Conservation (phyloP, 2,329 filamentous ascomycete genomes). For the Ophiostoma montium region DNA sequence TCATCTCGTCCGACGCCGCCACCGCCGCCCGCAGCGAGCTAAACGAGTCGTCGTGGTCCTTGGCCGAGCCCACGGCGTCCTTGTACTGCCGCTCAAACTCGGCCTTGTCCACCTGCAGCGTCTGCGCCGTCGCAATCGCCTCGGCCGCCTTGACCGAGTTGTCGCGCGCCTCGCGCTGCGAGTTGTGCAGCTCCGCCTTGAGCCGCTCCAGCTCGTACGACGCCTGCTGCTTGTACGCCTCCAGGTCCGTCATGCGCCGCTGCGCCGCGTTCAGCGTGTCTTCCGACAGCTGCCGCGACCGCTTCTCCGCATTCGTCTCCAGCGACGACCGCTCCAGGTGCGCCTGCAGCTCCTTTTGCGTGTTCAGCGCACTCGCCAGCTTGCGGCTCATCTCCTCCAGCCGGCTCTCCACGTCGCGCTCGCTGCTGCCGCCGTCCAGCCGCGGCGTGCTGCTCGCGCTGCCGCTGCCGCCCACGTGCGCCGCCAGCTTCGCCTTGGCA, state of each 20-base stretch:
- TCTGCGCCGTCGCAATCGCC: conserved; percentile 56
- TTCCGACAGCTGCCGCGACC: conserved; percentile 70
- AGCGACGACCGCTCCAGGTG: conserved; percentile 53
- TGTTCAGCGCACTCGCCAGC: conserved; percentile 64
- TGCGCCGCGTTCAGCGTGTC: conserved; percentile 75
- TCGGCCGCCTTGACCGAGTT: conserved; percentile 67
- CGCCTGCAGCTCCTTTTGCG: conserved; percentile 69
- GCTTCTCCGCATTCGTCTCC: conserved; percentile 70
- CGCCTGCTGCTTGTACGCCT: conserved; percentile 69
- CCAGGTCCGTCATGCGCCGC: conserved; percentile 69
- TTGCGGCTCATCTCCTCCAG: conserved; percentile 65
- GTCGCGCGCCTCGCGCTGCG: conserved; percentile 65
- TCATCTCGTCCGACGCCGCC: conserved; percentile 63
- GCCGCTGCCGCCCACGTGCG: conserved; percentile 41
- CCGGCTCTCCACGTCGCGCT: conserved; percentile 50
- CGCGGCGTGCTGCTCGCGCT: conserved; percentile 49
- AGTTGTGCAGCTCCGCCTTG: conserved; percentile 69
- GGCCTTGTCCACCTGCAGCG: conserved; percentile 76
- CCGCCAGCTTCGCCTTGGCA: conserved; percentile 82
- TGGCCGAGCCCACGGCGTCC: conserved; percentile 50
- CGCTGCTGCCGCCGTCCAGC: conserved; percentile 39
- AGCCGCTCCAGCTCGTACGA: conserved; percentile 74
- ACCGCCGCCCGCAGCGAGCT: conserved; percentile 66
- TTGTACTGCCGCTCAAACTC: conserved; percentile 58
- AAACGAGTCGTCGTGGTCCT: conserved; percentile 58